These are phyloP conservation scores for Pleomassaria siparia DNA, from an alignment of 2,329 filamentous ascomycete species.

Conservation along the genomic window DNA sequence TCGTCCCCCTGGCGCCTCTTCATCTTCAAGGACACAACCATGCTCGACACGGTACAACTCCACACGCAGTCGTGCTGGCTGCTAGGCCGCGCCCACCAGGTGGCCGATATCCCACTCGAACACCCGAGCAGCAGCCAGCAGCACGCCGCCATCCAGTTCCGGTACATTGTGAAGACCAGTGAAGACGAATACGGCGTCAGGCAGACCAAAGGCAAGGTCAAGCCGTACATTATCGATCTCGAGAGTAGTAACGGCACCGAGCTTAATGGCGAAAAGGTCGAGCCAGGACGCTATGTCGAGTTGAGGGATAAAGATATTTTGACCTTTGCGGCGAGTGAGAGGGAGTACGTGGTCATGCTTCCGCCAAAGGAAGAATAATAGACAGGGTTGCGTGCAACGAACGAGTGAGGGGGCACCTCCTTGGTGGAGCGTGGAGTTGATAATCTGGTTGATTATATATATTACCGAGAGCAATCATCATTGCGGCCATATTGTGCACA, in stretches of 20 bases:
- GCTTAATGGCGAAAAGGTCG: conserved; percentile 74
- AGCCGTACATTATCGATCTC: conserved; percentile 87
- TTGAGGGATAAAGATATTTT: conserved; percentile 86
- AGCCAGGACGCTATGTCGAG: conserved; percentile 79
- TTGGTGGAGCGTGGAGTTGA: too few relatives aligned
- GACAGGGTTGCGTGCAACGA: not conserved
- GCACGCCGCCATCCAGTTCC: conserved; percentile 93
- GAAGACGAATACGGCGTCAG: conserved; percentile 74
- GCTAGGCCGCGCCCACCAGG: conserved; percentile 74
- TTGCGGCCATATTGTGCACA: too few relatives aligned
- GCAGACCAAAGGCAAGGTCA: conserved; percentile 48
- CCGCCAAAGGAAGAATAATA: conserved; percentile 40
- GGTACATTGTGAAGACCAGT: conserved; percentile 78
- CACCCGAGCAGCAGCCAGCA: conserved; percentile 95
- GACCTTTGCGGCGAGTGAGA: conserved; percentile 80
- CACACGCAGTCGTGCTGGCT: conserved; percentile 84
- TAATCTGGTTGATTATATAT: too few relatives aligned
- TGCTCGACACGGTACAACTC: conserved; percentile 80
- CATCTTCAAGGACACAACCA: conserved; percentile 81
- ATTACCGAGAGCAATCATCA: too few relatives aligned
- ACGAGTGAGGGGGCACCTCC: too few relatives aligned
- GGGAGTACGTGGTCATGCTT: conserved; percentile 96
- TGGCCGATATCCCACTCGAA: conserved; percentile 82
- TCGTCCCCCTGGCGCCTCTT: conserved; percentile 86
- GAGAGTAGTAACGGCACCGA: conserved; percentile 90